Conservation (phyloP, 2,329 filamentous ascomycete species). For the Talaromyces sp. region DNA sequence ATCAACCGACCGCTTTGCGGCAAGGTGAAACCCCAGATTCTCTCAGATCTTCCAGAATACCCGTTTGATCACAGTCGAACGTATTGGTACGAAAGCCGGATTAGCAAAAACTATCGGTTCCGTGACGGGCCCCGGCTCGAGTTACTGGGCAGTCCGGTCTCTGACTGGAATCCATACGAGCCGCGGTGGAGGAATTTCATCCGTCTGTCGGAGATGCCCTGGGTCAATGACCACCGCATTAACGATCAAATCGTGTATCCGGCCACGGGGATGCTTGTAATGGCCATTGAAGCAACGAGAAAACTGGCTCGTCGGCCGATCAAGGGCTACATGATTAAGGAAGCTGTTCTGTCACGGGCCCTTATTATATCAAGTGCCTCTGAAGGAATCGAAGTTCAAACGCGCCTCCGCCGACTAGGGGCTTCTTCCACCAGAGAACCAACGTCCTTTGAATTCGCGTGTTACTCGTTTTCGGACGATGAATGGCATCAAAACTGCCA, state of each 20-base stretch:
- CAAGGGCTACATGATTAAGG: slow-evolving; percentile 17
- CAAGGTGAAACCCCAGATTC: too few species aligned
- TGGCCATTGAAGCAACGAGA: slow-evolving; percentile 21
- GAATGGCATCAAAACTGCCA: neutral
- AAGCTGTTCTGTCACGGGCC: slow-evolving; percentile 20
- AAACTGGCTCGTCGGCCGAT: slow-evolving; percentile 12
- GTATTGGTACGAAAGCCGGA: slow-evolving; percentile 17
- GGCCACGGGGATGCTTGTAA: slow-evolving; percentile 23
- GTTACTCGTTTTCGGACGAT: neutral
- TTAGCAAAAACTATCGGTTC: neutral
- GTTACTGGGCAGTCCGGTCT: slow-evolving; percentile 10
- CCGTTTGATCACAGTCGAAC: slow-evolving; percentile 15
- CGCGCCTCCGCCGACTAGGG: neutral
- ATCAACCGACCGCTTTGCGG: neutral
- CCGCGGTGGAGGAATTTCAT: slow-evolving; percentile 27
- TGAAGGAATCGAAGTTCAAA: slow-evolving; percentile 1
- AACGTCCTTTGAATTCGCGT: neutral
- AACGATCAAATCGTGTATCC: slow-evolving; percentile 28
- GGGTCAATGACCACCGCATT: slow-evolving; percentile 24
- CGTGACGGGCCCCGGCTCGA: slow-evolving; percentile 1
- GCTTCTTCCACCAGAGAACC: neutral
- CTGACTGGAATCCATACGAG: slow-evolving; percentile 18
- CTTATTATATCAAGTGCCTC: slow-evolving; percentile 17
- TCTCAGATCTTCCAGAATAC: slow-evolving; percentile 21
- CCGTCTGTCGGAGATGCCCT: slow-evolving; percentile 24